Base-by-base conservation (phyloP, 139 green algal species). In the Edaphochlamys debaryana region DNA sequence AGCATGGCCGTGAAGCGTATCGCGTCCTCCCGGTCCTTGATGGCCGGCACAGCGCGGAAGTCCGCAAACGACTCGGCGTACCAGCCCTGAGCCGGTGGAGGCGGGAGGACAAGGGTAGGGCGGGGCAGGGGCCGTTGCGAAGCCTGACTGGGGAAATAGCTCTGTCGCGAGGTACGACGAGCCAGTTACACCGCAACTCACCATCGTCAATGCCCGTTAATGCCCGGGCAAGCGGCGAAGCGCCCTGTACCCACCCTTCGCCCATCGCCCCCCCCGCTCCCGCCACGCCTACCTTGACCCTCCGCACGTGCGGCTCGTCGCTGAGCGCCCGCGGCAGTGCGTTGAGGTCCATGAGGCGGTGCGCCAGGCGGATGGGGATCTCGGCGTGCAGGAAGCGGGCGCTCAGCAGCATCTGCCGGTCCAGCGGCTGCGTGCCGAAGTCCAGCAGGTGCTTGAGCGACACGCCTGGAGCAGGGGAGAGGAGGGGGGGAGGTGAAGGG, bases 31-130 rank as follows among this genome's bases (percentile, higher is more conserved):
- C 50, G 67, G 48, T 90, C 87, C 68, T 90, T 89, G n/a, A 98
- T 87, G 27, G 82, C 64, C 0, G 90, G 89, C 60, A 98, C 96
- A 15, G 70, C 40, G 20, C 93, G 90, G 62, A 98, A 91, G 54
- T 98, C 96, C 15, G 84, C 81, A 85, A 98, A 98, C 0, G 92
- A 97, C 76, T 97, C 93, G 32, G 97, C 93, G 82, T 98, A 98
- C 96, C 76, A 82, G 34, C 76, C 76, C 78, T 84, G 67, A 11
- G 48, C 15, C n/a, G n/a, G n/a, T n/a, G n/a, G n/a, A n/a, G n/a
- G n/a, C n/a, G n/a, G n/a, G n/a, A n/a, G n/a, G n/a, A n/a, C n/a
- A n/a, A n/a, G n/a, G n/a, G n/a, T n/a, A n/a, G n/a, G n/a, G n/a
- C n/a, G n/a, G n/a, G n/a, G n/a, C n/a, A n/a, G n/a, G n/a, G n/a